These are phyloP conservation scores for Lavandula angustifolia DNA, from an alignment of 257 asterid species.

Conservation along the genomic window DNA sequence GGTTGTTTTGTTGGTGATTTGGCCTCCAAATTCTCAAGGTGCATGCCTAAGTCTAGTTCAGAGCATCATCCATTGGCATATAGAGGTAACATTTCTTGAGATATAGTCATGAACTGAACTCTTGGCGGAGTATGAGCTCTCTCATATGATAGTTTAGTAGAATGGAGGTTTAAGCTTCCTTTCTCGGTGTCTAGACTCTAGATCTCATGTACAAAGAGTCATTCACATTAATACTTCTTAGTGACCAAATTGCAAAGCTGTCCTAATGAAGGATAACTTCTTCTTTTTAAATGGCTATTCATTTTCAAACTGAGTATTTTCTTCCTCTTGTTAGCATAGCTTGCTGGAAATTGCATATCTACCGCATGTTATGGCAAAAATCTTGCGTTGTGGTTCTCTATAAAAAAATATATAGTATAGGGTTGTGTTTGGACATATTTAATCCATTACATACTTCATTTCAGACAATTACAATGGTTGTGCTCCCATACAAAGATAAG, in stretches of 20 bases:
- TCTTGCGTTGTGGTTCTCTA: background rate
- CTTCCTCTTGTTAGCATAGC: background rate
- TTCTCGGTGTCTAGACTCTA: background rate
- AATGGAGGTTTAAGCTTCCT: constrained; percentile 11
- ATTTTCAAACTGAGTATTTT: background rate
- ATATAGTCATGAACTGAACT: background rate
- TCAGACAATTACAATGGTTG: background rate
- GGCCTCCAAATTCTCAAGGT: constrained; percentile 34
- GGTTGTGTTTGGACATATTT: background rate
- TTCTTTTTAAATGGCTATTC: constrained; percentile 11
- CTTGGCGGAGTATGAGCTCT: background rate
- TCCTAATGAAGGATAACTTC: background rate
- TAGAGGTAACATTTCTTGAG: constrained; percentile 39
- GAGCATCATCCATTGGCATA: constrained; percentile 31
- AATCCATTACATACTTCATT: background rate
- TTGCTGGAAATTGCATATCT: background rate
- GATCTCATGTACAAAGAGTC: background rate
- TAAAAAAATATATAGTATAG: too few relatives aligned
- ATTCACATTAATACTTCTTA: too few relatives aligned
- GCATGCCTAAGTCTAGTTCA: constrained; percentile 28
- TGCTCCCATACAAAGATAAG: background rate
- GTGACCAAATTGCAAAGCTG: constrained; percentile 4
- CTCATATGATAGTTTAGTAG: background rate
- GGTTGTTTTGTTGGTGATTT: constrained; percentile 65
- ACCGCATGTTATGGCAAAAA: background rate